Conservation (phyloP, 192 early-diverging fungal genomes). For the Entomortierella parvispora region DNA sequence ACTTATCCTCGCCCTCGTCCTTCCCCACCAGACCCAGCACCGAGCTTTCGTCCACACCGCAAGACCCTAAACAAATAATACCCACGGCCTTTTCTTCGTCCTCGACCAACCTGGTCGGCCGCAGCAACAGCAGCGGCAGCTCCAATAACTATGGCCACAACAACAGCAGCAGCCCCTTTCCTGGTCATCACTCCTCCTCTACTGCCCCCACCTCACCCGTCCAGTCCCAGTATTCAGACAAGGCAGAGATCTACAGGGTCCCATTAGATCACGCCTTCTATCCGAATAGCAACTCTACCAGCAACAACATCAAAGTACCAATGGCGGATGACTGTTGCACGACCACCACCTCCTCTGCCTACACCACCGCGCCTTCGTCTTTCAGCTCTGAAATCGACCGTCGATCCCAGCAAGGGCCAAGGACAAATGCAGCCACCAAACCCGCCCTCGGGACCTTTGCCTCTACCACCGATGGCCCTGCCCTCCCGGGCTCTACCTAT, state of each 20-base stretch:
- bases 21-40: background rate
- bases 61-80: too few relatives aligned
- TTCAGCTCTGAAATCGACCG: background rate
- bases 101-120: background rate
- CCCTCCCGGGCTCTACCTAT: constrained; percentile 4
- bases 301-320: constrained; percentile 33
- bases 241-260: constrained; percentile 22
- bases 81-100: background rate
- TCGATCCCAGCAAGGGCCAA: constrained; percentile 20
- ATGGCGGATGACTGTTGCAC: constrained; percentile 3
- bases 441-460: constrained; percentile 20
- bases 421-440: constrained; percentile 37
- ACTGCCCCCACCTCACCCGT: background rate
- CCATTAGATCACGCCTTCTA: too few relatives aligned
- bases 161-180: background rate
- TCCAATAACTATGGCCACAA: background rate
- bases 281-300: background rate
- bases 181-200: background rate
- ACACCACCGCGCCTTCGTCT: background rate
- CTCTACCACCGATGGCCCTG: constrained; percentile 1
- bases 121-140: constrained; percentile 12
- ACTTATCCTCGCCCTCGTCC: constrained; percentile 4
- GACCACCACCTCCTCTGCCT: background rate
- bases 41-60: too few relatives aligned
- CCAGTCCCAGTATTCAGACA: background rate